Conservation (phyloP, 1,284 basidiomycete species). For the Malassezia restricta region DNA sequence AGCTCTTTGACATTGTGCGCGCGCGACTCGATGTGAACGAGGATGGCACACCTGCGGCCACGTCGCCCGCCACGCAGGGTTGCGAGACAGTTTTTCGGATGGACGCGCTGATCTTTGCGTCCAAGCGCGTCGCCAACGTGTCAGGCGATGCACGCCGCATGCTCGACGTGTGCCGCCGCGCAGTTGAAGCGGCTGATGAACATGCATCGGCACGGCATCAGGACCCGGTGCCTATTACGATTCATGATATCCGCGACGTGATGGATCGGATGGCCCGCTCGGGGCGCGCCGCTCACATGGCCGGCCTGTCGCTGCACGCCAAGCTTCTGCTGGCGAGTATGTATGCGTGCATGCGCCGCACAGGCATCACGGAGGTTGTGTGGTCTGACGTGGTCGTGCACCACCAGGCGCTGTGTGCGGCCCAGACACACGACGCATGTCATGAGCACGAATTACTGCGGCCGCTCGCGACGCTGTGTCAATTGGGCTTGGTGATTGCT, state of each 20-base stretch:
- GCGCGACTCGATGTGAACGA: constrained; percentile 55
- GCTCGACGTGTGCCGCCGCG: constrained; percentile 70
- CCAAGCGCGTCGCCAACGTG: constrained; percentile 80
- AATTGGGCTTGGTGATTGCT: constrained; percentile 30
- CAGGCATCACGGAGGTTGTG: constrained; percentile 73
- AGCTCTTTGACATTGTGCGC: constrained; percentile 75
- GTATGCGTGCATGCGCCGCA: constrained; percentile 66
- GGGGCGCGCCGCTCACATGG: constrained; percentile 54
- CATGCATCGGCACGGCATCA: constrained; percentile 41
- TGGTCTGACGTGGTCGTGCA: constrained; percentile 59
- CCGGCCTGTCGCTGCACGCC: constrained; percentile 29
- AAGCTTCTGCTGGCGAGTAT: constrained; percentile 56
- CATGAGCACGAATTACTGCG: constrained; percentile 15
- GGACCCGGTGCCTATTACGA: constrained; percentile 54
- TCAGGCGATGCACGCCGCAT: constrained; percentile 89
- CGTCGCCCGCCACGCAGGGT: constrained; percentile 49
- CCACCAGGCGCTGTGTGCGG: constrained; percentile 26
- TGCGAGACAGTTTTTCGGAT: constrained; percentile 52
- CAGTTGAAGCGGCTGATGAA: constrained; percentile 30
- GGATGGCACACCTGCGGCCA: neutral
- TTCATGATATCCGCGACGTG: constrained; percentile 66
- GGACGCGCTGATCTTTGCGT: constrained; percentile 76
- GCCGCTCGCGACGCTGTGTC: constrained; percentile 25
- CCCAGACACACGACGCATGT: constrained; percentile 13
- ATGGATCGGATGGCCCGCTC: constrained; percentile 82